Evolutionary conservation across 179 eudicot genomes (phyloP).

Genomic region (Dionaea muscipula): DNA sequence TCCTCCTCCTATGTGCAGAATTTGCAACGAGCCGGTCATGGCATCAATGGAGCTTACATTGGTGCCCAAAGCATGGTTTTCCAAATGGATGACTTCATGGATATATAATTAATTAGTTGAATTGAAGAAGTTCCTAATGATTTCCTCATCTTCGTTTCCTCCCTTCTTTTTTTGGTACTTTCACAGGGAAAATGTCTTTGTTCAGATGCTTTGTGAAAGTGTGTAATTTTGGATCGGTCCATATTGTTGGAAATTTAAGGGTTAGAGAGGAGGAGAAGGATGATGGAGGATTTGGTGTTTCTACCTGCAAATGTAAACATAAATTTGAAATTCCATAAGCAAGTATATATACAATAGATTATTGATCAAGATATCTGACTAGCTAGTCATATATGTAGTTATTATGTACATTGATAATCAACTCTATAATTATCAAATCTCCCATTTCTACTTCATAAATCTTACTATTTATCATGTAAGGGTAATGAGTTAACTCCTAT

Average conservation of each 20-base stretch:
- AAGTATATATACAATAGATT: neutral
- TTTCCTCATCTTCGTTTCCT: too few relatives aligned
- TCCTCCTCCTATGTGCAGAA: conserved; percentile 32
- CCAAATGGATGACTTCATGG: conserved; percentile 28
- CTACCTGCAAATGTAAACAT: neutral
- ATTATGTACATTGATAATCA: too few relatives aligned
- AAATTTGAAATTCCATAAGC: neutral
- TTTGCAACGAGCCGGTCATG: conserved; percentile 22
- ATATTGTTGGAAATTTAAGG: neutral
- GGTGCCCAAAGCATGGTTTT: conserved; percentile 44
- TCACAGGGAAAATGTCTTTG: neutral
- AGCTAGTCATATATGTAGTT: neutral
- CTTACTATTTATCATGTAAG: too few relatives aligned
- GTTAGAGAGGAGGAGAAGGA: neutral
- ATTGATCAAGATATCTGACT: neutral
- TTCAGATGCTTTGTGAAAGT: neutral
- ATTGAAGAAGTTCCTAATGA: too few relatives aligned
- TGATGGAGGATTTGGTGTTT: conserved; percentile 19
- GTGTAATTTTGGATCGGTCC: neutral
- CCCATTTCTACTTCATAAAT: too few relatives aligned
- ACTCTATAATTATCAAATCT: too few relatives aligned
- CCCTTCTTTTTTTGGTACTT: neutral
- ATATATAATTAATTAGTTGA: neutral
- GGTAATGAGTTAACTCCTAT: too few relatives aligned
- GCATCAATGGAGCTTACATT: conserved; percentile 20